Evolutionary conservation across 306 rosid species (phyloP).

Genomic region (Mimosa bimucronata): DNA sequence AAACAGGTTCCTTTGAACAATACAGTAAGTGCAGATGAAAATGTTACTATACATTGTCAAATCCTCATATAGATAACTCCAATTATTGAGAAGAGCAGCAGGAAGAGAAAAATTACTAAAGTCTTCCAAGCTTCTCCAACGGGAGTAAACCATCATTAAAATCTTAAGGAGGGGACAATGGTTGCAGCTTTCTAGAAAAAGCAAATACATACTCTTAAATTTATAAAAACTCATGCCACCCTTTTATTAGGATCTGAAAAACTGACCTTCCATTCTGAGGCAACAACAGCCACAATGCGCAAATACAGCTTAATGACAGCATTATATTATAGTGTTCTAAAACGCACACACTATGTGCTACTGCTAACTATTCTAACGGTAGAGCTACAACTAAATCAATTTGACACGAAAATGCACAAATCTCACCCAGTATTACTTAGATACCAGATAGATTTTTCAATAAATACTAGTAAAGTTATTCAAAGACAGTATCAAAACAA

Average conservation of each 20-base stretch:
- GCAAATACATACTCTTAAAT: neutral
- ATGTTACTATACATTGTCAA: neutral
- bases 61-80: neutral
- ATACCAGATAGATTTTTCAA: neutral
- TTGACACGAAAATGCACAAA: neutral
- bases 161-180: neutral
- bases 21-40: neutral
- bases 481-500: neutral
- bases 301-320: neutral
- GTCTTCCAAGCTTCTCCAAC: neutral
- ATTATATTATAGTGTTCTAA: neutral
- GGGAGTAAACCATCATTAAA: neutral
- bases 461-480: neutral
- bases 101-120: neutral
- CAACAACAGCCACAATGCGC: neutral
- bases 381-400: neutral
- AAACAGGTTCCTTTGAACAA: neutral
- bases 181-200: neutral
- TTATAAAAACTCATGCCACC: neutral
- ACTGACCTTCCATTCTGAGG: neutral
- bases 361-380: slow-evolving; percentile 3
- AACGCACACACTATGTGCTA: neutral
- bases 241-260: neutral
- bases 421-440: neutral
- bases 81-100: neutral